Conservation (phyloP, 1,139 yeast genomes). For the Nakaseomyces sp. region DNA sequence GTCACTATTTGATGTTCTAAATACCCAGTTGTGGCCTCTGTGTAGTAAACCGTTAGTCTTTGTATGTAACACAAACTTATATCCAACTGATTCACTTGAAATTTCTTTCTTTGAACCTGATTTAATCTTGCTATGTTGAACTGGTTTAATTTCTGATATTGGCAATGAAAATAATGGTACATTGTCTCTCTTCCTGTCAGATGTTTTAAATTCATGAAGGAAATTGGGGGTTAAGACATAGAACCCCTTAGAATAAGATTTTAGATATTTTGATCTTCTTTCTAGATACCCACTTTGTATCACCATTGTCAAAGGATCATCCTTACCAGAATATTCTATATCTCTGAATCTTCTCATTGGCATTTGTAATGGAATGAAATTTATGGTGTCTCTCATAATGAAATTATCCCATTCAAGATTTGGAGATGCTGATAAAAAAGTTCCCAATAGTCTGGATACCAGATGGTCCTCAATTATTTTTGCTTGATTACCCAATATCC, state of each 20-base stretch:
- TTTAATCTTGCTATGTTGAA: constrained; percentile 73
- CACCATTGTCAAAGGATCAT: constrained; percentile 61
- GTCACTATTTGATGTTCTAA: constrained; percentile 72
- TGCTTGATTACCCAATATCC: constrained; percentile 57
- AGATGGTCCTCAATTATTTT: constrained; percentile 57
- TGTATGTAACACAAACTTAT: constrained; percentile 6
- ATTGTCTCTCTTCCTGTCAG: constrained; percentile 75
- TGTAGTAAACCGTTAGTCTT: constrained; percentile 47
- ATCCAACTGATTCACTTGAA: not conserved
- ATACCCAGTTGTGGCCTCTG: constrained; percentile 87
- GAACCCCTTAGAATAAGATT: constrained; percentile 83
- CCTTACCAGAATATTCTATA: constrained; percentile 56
- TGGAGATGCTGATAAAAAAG: constrained; percentile 71
- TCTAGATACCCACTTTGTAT: constrained; percentile 77
- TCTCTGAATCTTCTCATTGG: constrained; percentile 62
- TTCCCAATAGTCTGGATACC: constrained; percentile 58
- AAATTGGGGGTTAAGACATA: constrained; percentile 84
- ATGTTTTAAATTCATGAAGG: constrained; percentile 81
- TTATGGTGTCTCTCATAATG: constrained; percentile 53
- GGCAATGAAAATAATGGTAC: constrained; percentile 83
- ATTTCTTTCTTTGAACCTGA: constrained; percentile 40
- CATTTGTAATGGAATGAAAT: constrained; percentile 66
- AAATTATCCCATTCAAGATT: constrained; percentile 86
- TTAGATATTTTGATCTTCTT: constrained; percentile 81
- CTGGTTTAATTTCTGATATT: constrained; percentile 69